phyloP scores from a whole-genome alignment of 2,329 filamentous ascomycete genomes.

The Chalara sp. region DNA sequence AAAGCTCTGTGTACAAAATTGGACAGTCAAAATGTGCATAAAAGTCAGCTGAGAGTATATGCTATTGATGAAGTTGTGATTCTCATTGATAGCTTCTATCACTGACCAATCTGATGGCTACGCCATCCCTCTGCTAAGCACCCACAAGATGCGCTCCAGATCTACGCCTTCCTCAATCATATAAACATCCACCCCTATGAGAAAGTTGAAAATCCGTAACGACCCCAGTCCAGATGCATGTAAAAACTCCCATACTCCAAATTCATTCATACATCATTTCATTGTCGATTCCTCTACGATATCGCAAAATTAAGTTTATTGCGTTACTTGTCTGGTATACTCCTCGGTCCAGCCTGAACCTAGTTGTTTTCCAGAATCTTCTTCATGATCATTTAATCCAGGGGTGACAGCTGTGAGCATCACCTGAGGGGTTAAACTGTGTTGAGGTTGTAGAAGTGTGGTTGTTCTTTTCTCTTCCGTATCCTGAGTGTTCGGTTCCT shows the following conservation, averaged over 20 bases:
- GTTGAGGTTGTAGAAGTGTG: constrained; percentile 10
- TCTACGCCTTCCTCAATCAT: too few relatives aligned
- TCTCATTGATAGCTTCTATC: too few relatives aligned
- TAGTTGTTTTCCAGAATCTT: constrained; percentile 22
- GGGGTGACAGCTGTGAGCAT: constrained; percentile 24
- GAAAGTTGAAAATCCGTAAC: too few relatives aligned
- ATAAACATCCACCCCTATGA: too few relatives aligned
- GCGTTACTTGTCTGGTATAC: constrained; percentile 13
- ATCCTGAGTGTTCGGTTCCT: constrained; percentile 1
- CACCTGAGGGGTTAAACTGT: constrained; percentile 19
- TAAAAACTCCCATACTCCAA: not conserved
- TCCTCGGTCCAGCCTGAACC: constrained; percentile 15
- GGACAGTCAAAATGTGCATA: too few relatives aligned
- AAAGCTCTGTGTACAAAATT: too few relatives aligned
- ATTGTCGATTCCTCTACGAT: not conserved
- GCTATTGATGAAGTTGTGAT: too few relatives aligned
- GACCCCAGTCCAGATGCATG: not conserved
- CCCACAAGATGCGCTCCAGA: too few relatives aligned
- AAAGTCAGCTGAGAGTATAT: too few relatives aligned
- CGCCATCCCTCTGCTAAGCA: too few relatives aligned
- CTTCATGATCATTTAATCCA: constrained; percentile 7
- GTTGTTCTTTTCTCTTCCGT: constrained; percentile 5
- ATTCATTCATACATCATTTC: constrained; percentile 13
- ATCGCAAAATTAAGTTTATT: constrained; percentile 7
- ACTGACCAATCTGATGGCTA: too few relatives aligned